phyloP scores from a whole-genome alignment of 257 asterid genomes.

The Petrea volubilis region DNA sequence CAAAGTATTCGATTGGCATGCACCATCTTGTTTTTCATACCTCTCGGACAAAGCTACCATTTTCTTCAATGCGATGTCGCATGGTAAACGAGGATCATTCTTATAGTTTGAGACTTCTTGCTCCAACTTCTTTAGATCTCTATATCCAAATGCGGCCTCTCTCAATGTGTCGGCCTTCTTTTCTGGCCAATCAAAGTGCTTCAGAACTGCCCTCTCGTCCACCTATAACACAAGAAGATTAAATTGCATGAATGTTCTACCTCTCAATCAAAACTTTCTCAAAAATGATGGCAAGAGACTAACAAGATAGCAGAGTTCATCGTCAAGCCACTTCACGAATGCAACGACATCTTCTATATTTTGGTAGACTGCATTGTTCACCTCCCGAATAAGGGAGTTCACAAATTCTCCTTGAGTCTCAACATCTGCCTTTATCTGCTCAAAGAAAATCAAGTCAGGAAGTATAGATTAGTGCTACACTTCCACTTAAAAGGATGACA shows the following conservation, averaged over 20 bases:
- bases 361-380: conserved; percentile 62
- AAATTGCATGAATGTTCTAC: background rate
- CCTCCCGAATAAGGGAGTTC: conserved; percentile 75
- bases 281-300: conserved; percentile 25
- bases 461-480: background rate
- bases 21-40: conserved; percentile 32
- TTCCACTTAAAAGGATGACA: background rate
- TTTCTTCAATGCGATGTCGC: conserved; percentile 77
- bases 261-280: too few relatives aligned
- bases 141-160: conserved; percentile 87
- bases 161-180: conserved; percentile 85
- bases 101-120: conserved; percentile 58
- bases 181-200: conserved; percentile 98
- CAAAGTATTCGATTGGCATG: background rate
- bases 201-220: conserved; percentile 92
- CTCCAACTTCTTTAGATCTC: conserved; percentile 79
- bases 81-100: conserved; percentile 69
- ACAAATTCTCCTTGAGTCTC: conserved; percentile 96
- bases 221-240: conserved; percentile 47
- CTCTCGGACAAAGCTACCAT: conserved; percentile 78
- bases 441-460: background rate
- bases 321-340: conserved; percentile 93
- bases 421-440: conserved; percentile 83
- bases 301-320: conserved; percentile 91
- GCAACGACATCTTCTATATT: conserved; percentile 80